A percentile compares a stretch with the other conserved stretches of the same genome.
Evolutionary conservation across 2,329 filamentous ascomycete genomes (phyloP).

Genomic region (Plectosphaerella cucumerina): DNA sequence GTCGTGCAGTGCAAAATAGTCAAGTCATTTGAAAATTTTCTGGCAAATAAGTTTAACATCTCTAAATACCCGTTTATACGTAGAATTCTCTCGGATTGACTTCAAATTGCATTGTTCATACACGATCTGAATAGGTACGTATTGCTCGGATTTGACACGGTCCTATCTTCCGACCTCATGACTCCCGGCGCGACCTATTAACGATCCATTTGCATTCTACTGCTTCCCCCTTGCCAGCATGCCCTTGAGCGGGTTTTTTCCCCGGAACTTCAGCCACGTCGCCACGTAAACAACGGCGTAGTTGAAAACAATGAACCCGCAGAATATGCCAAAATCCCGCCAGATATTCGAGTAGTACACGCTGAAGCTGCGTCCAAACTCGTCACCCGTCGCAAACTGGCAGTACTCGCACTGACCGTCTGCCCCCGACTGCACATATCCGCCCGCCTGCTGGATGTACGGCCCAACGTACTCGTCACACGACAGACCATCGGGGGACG

Average conservation of each 20-base stretch:
- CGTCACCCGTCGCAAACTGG: constrained; percentile 55
- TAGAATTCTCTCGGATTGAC: no score
- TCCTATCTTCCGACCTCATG: no score
- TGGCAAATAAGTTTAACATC: no score
- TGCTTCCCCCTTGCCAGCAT: constrained; percentile 21
- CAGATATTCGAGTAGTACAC: constrained; percentile 58
- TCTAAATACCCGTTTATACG: no score
- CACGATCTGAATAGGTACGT: no score
- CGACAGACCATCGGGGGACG: constrained; percentile 51
- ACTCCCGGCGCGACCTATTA: no score
- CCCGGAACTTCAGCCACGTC: constrained; percentile 34
- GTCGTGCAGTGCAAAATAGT: neutral
- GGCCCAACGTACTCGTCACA: constrained; percentile 56
- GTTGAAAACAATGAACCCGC: constrained; percentile 61
- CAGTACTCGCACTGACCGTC: constrained; percentile 62
- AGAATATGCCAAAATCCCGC: constrained; percentile 63
- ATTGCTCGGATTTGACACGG: no score
- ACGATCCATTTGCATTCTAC: no score
- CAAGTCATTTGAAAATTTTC: neutral
- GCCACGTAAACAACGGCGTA: constrained; percentile 36
- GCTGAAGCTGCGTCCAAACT: constrained; percentile 57
- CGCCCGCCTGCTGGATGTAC: constrained; percentile 50
- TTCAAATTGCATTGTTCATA: no score
- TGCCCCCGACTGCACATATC: constrained; percentile 54
- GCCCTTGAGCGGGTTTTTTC: constrained; percentile 30